phyloP scores from a whole-genome alignment of 257 asterid species.

The Ehretia macrophylla region DNA sequence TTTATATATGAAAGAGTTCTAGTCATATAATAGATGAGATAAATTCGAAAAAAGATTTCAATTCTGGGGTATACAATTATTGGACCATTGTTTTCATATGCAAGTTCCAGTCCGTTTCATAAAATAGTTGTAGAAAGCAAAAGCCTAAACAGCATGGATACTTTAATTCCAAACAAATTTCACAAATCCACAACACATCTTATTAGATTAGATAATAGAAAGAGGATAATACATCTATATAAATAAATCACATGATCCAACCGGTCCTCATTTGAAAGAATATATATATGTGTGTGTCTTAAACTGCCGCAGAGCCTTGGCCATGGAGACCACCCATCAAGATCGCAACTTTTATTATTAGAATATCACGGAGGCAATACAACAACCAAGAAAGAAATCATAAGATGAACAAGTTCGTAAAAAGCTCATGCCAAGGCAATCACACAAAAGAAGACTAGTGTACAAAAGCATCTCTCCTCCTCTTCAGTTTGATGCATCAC shows the following conservation, averaged over 20 bases:
- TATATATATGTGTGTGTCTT: background rate
- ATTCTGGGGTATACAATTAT: no score
- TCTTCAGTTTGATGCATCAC: constrained; percentile 67
- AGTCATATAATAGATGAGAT: no score
- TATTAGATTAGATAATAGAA: no score
- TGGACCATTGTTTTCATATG: no score
- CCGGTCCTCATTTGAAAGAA: background rate
- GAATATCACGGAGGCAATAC: background rate
- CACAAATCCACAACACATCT: no score
- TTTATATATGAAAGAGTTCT: no score
- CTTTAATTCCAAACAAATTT: no score
- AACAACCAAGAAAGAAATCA: constrained; percentile 15
- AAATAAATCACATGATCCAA: background rate
- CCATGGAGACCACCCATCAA: constrained; percentile 21
- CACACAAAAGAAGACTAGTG: constrained; percentile 19
- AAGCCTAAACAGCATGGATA: no score
- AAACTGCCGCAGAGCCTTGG: background rate
- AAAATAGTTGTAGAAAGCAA: no score
- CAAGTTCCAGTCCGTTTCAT: no score
- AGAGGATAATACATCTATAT: no score
- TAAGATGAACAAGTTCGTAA: constrained; percentile 29
- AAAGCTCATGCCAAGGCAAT: constrained; percentile 30
- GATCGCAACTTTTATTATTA: constrained; percentile 1
- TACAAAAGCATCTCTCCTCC: constrained; percentile 20
- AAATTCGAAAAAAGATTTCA: no score